A percentile compares a stretch with the other conserved stretches of the same genome.
Conservation (phyloP, 257 asterid genomes). For the Knoxia roxburghii region DNA sequence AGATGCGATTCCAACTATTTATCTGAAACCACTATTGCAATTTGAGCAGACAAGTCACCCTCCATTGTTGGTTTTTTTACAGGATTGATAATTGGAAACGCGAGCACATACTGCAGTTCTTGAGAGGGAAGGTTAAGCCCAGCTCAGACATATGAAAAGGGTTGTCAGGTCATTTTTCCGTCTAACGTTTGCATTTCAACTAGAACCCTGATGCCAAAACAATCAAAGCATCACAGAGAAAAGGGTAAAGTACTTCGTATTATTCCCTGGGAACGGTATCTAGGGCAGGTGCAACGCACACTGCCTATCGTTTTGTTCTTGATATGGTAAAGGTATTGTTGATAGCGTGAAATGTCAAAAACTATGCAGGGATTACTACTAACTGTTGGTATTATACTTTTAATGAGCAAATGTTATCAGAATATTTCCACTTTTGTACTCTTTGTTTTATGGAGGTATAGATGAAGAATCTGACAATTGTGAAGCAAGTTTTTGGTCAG, state of each 20-base stretch:
- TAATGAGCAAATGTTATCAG: not conserved
- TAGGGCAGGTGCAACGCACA: not conserved
- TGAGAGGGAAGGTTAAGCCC: conserved; percentile 75
- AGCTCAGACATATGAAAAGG: conserved; percentile 37
- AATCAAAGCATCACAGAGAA: not conserved
- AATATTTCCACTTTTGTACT: too few species aligned
- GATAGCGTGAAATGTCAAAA: not conserved
- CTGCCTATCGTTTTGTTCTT: not conserved
- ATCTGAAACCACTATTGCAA: too few species aligned
- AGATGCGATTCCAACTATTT: not conserved
- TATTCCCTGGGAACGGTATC: not conserved
- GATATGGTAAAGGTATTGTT: not conserved
- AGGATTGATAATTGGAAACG: conserved; percentile 94
- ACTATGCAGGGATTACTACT: not conserved
- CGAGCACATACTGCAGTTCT: conserved; percentile 81
- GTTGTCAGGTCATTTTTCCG: not conserved
- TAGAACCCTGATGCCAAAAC: not conserved
- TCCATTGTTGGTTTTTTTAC: conserved; percentile 21
- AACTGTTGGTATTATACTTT: not conserved
- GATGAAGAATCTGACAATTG: too few species aligned
- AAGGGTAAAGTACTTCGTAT: not conserved
- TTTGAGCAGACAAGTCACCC: not conserved
- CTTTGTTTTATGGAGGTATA: too few species aligned
- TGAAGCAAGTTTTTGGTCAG: too few species aligned
- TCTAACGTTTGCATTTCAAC: not conserved